phyloP scores from a whole-genome alignment of 75 land plant genomes.

The Pinus albicaulis region DNA sequence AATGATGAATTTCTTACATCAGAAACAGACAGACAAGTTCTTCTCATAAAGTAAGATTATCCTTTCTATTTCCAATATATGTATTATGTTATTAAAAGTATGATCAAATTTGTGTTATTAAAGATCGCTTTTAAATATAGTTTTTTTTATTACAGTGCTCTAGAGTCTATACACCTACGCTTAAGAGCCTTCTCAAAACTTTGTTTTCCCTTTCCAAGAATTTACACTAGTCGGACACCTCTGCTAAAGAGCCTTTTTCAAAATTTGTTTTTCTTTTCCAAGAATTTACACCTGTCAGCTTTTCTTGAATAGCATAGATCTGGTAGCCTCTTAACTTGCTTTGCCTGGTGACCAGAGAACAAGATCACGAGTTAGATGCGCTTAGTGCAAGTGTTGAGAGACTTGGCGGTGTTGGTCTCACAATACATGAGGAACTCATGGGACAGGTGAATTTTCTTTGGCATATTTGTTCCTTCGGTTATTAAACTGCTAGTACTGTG shows the following conservation, averaged over 20 bases:
- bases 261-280: neutral
- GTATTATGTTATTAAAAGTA: neutral
- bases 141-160: neutral
- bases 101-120: neutral
- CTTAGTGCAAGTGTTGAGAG: constrained; percentile 92
- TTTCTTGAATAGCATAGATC: neutral
- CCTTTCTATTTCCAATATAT: neutral
- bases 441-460: constrained; percentile 60
- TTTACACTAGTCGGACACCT: neutral
- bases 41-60: constrained; percentile 49
- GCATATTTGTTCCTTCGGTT: neutral
- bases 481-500: neutral
- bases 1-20: constrained; percentile 48
- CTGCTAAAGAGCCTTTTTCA: neutral
- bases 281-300: neutral
- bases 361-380: constrained; percentile 92
- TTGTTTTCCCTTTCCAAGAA: neutral
- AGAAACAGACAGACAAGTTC: constrained; percentile 60
- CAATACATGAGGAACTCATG: constrained; percentile 88
- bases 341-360: constrained; percentile 56
- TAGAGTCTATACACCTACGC: neutral
- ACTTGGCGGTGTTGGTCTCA: constrained; percentile 89
- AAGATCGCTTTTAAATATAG: neutral
- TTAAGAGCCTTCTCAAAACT: neutral
- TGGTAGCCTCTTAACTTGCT: neutral